Conservation (phyloP, 1,139 yeast species). For the Suhomyces yuchorum region DNA sequence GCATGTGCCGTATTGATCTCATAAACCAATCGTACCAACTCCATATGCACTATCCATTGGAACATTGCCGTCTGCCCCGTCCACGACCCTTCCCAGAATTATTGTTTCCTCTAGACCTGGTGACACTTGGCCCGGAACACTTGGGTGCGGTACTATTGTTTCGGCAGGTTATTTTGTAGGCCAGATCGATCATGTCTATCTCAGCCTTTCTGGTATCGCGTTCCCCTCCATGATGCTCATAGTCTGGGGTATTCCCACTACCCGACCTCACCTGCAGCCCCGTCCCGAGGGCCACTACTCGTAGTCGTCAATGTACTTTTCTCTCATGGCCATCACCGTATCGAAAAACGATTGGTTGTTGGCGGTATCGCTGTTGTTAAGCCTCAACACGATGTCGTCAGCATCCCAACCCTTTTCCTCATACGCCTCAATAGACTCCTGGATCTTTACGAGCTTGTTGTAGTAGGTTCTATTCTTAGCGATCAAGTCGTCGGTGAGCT, state of each 20-base stretch:
- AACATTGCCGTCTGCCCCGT: neutral
- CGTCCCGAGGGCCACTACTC: slow-evolving; percentile 18
- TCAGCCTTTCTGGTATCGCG: neutral
- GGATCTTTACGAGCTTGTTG: slow-evolving; percentile 26
- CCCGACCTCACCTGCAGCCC: neutral
- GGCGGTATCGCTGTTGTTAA: slow-evolving; percentile 22
- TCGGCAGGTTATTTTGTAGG: neutral
- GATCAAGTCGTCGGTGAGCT: slow-evolving; percentile 31
- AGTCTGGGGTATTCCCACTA: too few species aligned
- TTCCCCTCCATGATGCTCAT: neutral
- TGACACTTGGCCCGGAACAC: neutral
- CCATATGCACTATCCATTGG: neutral
- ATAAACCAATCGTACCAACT: neutral
- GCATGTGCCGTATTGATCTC: neutral
- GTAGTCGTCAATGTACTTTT: slow-evolving; percentile 31
- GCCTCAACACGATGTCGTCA: slow-evolving; percentile 44
- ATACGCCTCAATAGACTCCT: slow-evolving; percentile 32
- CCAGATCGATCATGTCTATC: neutral
- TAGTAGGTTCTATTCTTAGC: slow-evolving; percentile 26
- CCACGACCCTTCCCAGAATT: neutral
- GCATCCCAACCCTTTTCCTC: slow-evolving; percentile 42
- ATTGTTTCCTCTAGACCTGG: neutral
- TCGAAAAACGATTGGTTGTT: slow-evolving; percentile 22
- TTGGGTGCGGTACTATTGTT: neutral
- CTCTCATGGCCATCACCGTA: slow-evolving; percentile 33